A percentile compares a stretch with the other conserved stretches of the same genome.
phyloP scores from a whole-genome alignment of 2,329 filamentous ascomycete genomes.

The Lasiodiplodia sp. region DNA sequence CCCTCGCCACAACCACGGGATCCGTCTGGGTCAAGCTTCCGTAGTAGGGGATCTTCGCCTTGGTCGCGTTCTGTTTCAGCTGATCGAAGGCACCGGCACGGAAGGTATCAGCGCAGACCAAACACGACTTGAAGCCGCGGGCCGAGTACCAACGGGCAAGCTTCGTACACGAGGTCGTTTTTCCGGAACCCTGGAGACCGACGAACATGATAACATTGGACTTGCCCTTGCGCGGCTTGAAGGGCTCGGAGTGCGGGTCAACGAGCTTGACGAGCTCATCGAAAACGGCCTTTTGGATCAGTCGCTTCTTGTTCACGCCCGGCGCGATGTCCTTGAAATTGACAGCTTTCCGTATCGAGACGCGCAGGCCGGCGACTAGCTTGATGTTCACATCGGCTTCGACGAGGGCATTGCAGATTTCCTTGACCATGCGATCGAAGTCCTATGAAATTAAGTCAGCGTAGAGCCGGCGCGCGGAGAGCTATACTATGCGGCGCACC shows the following conservation, averaged over 20 bases:
- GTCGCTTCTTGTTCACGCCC: constrained; percentile 95
- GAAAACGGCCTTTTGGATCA: constrained; percentile 98
- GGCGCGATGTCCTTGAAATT: constrained; percentile 94
- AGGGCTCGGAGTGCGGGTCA: constrained; percentile 92
- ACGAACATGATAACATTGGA: constrained; percentile 99
- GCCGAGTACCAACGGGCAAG: constrained; percentile 93
- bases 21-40: constrained; percentile 96
- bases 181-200: constrained; percentile 94
- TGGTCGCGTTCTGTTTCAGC: constrained; percentile 97
- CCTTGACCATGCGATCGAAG: constrained; percentile 97
- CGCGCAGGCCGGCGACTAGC: constrained; percentile 88
- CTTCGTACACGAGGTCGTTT: constrained; percentile 98
- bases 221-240: constrained; percentile 96
- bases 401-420: constrained; percentile 93
- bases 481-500: constrained; percentile 54
- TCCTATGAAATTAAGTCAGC: constrained; percentile 65
- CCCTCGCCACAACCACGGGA: constrained; percentile 88
- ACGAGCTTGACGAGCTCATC: constrained; percentile 96
- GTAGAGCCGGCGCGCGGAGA: background rate
- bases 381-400: constrained; percentile 98
- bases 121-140: constrained; percentile 87
- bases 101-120: constrained; percentile 98
- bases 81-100: constrained; percentile 98
- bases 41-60: constrained; percentile 99
- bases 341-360: constrained; percentile 88